Conservation (phyloP, 108 stramenopile species). For the Schizochytrium sp. region DNA sequence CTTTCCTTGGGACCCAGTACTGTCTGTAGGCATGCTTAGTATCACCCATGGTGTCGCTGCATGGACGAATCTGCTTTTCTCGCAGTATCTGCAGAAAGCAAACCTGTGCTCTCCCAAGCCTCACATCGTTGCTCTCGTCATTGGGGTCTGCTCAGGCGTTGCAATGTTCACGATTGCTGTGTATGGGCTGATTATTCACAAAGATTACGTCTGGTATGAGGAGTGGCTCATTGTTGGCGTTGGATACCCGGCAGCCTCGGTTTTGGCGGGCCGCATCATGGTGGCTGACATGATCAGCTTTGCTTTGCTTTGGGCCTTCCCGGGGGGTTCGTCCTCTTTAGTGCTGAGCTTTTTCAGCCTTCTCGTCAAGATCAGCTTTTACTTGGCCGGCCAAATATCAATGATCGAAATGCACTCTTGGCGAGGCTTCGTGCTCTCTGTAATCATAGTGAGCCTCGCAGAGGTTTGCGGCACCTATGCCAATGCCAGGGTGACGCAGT, state of each 20-base stretch:
- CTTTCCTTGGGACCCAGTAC: no score
- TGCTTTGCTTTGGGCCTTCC: not conserved
- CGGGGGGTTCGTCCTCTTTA: not conserved
- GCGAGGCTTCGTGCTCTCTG: not conserved
- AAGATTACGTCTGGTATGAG: not conserved
- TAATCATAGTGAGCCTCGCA: not conserved
- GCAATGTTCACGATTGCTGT: no score
- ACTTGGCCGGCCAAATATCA: not conserved
- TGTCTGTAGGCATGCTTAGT: no score
- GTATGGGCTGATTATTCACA: no score
- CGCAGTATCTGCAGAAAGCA: no score
- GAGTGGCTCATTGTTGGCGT: not conserved
- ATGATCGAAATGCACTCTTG: not conserved
- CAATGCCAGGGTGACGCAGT: no score
- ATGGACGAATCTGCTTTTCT: no score
- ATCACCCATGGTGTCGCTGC: no score
- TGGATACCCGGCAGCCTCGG: not conserved
- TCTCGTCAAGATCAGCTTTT: not conserved
- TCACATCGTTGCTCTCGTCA: no score
- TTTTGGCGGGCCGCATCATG: not conserved
- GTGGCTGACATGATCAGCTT: not conserved
- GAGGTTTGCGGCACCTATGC: not conserved
- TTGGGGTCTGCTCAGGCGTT: no score
- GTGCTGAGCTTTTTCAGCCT: not conserved
- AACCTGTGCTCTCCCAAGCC: no score